phyloP scores from a whole-genome alignment of 2,329 filamentous ascomycete species.

The Clarireedia paspali region DNA sequence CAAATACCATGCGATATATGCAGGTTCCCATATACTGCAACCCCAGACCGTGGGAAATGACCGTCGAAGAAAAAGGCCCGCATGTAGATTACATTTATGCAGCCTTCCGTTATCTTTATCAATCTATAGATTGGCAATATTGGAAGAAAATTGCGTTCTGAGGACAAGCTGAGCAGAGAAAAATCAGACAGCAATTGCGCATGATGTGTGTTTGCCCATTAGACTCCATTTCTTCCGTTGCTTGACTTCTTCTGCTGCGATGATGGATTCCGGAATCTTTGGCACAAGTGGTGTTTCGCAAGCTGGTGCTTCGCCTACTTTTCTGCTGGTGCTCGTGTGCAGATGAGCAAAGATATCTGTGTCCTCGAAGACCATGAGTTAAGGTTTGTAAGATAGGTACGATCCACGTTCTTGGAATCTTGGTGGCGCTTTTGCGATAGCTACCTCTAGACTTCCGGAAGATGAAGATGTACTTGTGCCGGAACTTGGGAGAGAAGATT shows the following conservation, averaged over 20 bases:
- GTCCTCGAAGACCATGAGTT: conserved; percentile 20
- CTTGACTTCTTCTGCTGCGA: conserved; percentile 11
- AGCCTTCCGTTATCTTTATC: neutral
- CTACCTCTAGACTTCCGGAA: conserved; percentile 23
- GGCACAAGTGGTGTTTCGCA: conserved; percentile 11
- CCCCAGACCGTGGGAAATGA: neutral
- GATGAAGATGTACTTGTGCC: conserved; percentile 21
- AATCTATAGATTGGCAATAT: neutral
- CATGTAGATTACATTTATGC: neutral
- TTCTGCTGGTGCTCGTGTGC: conserved; percentile 28
- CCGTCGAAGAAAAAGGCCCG: neutral
- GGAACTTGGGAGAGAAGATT: conserved; percentile 23
- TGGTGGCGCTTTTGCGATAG: conserved; percentile 3
- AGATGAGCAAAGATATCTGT: conserved; percentile 26
- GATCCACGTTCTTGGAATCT: conserved; percentile 1
- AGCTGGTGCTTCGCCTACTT: conserved; percentile 28
- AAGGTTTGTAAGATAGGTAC: conserved; percentile 11
- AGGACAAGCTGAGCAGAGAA: neutral
- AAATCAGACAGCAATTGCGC: conserved; percentile 13
- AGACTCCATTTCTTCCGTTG: conserved; percentile 24
- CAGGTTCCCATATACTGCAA: neutral
- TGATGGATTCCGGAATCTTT: neutral
- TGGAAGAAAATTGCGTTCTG: neutral
- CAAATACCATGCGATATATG: neutral
- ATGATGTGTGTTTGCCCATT: conserved; percentile 19